Evolutionary conservation across 1,284 basidiomycete genomes (phyloP), one percentile per base, ranked within the genome.

Genomic region (Exobasidium cylindrosporum): DNA sequence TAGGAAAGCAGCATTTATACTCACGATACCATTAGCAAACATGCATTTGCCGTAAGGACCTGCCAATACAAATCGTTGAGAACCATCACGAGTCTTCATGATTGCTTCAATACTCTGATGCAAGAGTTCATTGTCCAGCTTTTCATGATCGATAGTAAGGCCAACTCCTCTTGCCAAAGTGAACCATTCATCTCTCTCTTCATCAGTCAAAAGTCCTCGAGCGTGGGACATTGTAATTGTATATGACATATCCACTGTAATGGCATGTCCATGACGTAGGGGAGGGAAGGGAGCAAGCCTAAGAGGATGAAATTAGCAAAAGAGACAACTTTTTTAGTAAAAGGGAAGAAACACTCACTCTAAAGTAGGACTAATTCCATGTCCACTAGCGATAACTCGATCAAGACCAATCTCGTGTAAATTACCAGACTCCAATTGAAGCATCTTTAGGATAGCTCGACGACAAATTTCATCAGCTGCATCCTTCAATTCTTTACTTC

Each of bases 341-440:
- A 82, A 67, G 67, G n/a, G n/a, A n/a, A n/a, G 10, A 50, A 7
- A 50, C 7, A 50, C 47, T 50, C 47, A 50, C 47, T 83, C 82
- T 47, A 82, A 77, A 0, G 81, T 82, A 24, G 82, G 82, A 17
- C 80, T 82, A 77, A 82, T 82, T 57, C 81, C 82, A 70, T 82
- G 82, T 24, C 82, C 82, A 69, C 80, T 81, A 53, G 82, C 82
- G 61, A 83, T 83, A 50, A 83, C 82, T 61, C 82, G 79, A 77
- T 83, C 82, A n/a, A 83, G 76, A 49, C 80, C 79, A 55, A 83
- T 81, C 70, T 83, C 82, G 79, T 83, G 82, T 62, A 83, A 68
- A 78, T 83, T 83, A 60, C 80, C 80, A 31, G 81, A 77, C 74
- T 83, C 82, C 61, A 83, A 81, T 74, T 82, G 79, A 52, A 83